Evolutionary conservation across 2,329 filamentous ascomycete species (phyloP).

Genomic region (Colletotrichum sp.): DNA sequence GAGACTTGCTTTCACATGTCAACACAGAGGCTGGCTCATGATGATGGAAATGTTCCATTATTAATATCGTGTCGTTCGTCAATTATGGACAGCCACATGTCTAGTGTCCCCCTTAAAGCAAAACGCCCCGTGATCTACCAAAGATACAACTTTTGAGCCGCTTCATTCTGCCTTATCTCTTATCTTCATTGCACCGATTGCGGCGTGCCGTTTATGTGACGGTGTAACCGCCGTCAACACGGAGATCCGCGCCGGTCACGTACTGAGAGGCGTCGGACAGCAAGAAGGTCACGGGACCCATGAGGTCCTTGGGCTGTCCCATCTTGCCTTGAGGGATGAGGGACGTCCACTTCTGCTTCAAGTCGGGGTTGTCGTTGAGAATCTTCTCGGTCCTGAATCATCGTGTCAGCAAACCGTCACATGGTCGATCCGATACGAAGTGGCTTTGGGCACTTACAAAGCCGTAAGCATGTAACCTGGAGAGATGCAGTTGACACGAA

Average conservation of each 20-base stretch:
- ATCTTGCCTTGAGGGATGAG: conserved; percentile 94
- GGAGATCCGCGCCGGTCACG: conserved; percentile 74
- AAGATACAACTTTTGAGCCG: neutral
- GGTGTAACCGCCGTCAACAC: conserved; percentile 91
- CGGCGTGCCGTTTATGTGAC: conserved; percentile 59
- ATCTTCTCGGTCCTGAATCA: conserved; percentile 83
- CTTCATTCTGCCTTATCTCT: neutral
- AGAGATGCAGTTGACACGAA: conserved; percentile 93
- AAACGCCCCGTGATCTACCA: neutral
- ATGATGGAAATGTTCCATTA: neutral
- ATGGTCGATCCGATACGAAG: neutral
- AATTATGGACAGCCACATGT: neutral
- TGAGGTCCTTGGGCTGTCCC: conserved; percentile 89
- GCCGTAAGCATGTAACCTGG: conserved; percentile 97
- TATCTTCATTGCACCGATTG: neutral
- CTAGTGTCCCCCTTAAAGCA: neutral
- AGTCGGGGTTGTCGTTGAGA: conserved; percentile 88
- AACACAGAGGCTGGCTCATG: neutral
- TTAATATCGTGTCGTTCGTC: neutral
- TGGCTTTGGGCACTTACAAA: conserved; percentile 63
- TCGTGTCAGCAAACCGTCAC: neutral
- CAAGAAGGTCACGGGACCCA: conserved; percentile 90
- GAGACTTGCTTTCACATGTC: neutral
- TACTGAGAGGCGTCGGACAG: conserved; percentile 80
- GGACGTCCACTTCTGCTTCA: conserved; percentile 89